These are phyloP conservation scores for Candida boleticola DNA, from an alignment of 805 yeast species.

Conservation along the genomic window DNA sequence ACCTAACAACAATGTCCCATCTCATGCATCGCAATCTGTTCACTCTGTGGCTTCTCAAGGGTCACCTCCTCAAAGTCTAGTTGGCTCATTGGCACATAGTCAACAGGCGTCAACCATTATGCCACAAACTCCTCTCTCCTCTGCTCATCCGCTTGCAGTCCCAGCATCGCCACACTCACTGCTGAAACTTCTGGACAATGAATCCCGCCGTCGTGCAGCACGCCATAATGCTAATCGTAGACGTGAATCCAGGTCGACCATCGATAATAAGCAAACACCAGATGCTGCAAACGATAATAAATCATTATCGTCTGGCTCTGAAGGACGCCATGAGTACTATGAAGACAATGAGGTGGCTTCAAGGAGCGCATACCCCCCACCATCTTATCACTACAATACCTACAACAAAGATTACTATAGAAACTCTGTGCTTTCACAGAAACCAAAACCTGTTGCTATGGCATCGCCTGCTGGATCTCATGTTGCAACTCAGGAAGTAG, in stretches of 20 bases:
- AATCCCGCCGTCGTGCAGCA: background rate
- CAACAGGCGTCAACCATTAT: no score
- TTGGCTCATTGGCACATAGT: no score
- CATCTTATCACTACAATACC: background rate
- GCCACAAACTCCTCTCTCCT: no score
- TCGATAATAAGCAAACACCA: no score
- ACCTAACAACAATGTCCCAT: background rate
- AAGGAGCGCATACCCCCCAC: slow-evolving; percentile 1
- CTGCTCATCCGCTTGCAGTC: background rate
- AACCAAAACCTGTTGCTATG: no score
- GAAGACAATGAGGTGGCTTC: background rate
- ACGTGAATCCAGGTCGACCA: no score
- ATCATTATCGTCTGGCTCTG: slow-evolving; percentile 2
- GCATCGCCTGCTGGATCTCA: no score
- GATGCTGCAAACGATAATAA: background rate
- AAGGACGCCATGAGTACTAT: background rate
- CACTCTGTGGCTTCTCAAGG: background rate
- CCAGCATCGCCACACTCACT: background rate
- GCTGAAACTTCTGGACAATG: background rate
- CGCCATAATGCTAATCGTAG: no score
- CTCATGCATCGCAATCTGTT: background rate
- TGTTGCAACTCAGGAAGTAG: background rate
- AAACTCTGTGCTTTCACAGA: slow-evolving; percentile 1
- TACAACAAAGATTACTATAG: slow-evolving; percentile 3
- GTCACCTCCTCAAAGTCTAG: background rate